phyloP scores from a whole-genome alignment of 2,329 filamentous ascomycete genomes.

The Curvularia lunata region DNA sequence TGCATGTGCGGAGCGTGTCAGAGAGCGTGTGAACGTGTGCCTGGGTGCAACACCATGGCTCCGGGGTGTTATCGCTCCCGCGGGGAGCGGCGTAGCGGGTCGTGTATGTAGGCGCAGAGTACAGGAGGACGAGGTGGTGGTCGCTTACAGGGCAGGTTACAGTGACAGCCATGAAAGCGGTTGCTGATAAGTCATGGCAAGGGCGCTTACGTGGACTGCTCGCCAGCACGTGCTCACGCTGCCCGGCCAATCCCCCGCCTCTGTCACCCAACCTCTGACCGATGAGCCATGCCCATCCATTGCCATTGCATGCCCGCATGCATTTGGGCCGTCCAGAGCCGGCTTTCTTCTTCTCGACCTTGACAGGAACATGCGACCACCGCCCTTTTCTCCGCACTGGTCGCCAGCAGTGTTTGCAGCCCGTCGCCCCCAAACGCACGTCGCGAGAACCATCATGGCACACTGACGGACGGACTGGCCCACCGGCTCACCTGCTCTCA shows the following conservation, averaged over 20 bases:
- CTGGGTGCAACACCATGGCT: too few species aligned
- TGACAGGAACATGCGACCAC: neutral
- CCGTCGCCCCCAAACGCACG: neutral
- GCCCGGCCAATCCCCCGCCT: conserved; percentile 3
- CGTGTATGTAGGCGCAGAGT: too few species aligned
- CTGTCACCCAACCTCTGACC: conserved; percentile 8
- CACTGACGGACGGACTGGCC: too few species aligned
- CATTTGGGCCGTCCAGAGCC: neutral
- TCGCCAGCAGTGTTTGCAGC: too few species aligned
- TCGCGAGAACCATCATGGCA: neutral
- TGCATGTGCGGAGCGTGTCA: too few species aligned
- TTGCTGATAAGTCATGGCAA: conserved; percentile 21
- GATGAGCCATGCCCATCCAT: neutral
- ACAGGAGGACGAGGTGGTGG: too few species aligned
- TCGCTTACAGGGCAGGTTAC: neutral
- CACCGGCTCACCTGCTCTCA: too few species aligned
- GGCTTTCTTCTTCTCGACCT: neutral
- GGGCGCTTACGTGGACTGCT: conserved; percentile 16
- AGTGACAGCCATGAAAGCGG: conserved; percentile 2
- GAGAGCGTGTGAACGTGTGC: too few species aligned
- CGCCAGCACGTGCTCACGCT: conserved; percentile 4
- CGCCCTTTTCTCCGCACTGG: too few species aligned
- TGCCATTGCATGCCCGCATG: too few species aligned
- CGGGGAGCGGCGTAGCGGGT: neutral
- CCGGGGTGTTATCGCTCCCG: neutral